These are phyloP conservation scores for Calonectria multiphialidica DNA, from an alignment of 2,329 filamentous ascomycete genomes.

Conservation along the genomic window DNA sequence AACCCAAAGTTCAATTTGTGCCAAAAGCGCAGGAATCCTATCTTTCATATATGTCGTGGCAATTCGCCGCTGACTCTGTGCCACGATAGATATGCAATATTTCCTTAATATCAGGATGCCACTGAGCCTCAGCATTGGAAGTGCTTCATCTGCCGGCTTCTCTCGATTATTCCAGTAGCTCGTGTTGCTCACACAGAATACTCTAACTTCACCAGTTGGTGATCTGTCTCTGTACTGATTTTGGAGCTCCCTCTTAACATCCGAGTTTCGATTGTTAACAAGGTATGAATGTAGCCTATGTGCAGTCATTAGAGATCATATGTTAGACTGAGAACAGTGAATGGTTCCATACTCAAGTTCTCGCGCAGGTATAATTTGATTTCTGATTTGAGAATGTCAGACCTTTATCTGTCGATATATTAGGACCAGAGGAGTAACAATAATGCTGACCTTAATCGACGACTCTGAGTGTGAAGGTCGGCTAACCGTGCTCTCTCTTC, in stretches of 20 bases:
- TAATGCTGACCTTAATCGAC: not conserved
- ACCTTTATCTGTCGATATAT: not conserved
- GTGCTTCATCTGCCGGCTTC: conserved; percentile 35
- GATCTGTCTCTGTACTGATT: conserved; percentile 44
- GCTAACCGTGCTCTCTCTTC: conserved; percentile 7
- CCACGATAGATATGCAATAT: conserved; percentile 60
- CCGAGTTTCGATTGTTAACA: conserved; percentile 52
- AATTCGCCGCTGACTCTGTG: conserved; percentile 53
- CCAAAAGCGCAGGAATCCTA: conserved; percentile 55
- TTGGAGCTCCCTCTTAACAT: conserved; percentile 46
- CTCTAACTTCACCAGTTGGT: conserved; percentile 39
- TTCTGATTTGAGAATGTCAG: conserved; percentile 14
- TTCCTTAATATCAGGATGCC: conserved; percentile 55
- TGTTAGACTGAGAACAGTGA: not conserved
- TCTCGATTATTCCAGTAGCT: conserved; percentile 55
- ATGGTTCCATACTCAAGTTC: conserved; percentile 41
- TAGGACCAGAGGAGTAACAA: too few species aligned
- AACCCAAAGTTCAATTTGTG: conserved; percentile 57
- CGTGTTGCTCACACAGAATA: conserved; percentile 60
- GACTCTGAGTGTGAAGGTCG: not conserved
- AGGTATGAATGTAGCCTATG: conserved; percentile 49
- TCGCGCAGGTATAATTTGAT: conserved; percentile 18
- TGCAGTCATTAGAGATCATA: not conserved
- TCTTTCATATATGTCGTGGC: conserved; percentile 53
- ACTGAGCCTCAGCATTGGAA: conserved; percentile 53